Base-by-base conservation (phyloP, 495 filamentous ascomycete genomes). In the Penicillium lagena region DNA sequence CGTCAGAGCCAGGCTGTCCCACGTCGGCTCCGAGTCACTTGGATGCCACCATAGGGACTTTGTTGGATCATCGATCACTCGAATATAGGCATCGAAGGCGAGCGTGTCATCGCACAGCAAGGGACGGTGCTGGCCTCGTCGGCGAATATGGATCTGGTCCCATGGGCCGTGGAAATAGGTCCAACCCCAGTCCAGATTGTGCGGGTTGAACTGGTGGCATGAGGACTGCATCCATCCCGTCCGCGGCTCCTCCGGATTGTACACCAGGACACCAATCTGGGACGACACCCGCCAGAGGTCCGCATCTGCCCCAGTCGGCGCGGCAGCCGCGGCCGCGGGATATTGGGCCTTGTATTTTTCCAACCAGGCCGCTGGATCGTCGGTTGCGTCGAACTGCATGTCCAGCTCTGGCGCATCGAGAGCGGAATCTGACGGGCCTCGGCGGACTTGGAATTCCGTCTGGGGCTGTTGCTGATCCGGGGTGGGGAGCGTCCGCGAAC, bases 1-100 rank as follows among this genome's bases (percentile, higher is more conserved):
- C 22, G 81, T 82, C 62, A 78, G 70, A 7, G 69, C 65, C 76
- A 76, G 70, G 51, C 88, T 61, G 77, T 98, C 54, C 88, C 91
- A 51, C 82, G 90, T 69, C 71, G 81, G 50, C 62, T 81, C 59
- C 63, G 84, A 59, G 72, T 90, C 54, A 43, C 75, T 64, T 55
- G 66, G 58, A 51, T 83, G 77, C 64, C 78, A 80, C 80, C 81
- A 84, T n/a, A 85, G 63, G 28, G 72, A 77, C 7, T 67, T 61
- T 2, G 82, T 84, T 9, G 78, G 74, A 48, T 86, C 82, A 12
- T 83, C 60, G 29, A 85, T 56, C 22, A 81, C 70, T 11, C 80
- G 76, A 49, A 86, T 79, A 51, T 85, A 83, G 0, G 77, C 77
- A 33, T 76, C 76, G 42, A 86, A 83, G 2, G 78, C 70, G 29